Evolutionary conservation across 352 stramenopile genomes (phyloP).

Genomic region (Blastocystis sp.): DNA sequence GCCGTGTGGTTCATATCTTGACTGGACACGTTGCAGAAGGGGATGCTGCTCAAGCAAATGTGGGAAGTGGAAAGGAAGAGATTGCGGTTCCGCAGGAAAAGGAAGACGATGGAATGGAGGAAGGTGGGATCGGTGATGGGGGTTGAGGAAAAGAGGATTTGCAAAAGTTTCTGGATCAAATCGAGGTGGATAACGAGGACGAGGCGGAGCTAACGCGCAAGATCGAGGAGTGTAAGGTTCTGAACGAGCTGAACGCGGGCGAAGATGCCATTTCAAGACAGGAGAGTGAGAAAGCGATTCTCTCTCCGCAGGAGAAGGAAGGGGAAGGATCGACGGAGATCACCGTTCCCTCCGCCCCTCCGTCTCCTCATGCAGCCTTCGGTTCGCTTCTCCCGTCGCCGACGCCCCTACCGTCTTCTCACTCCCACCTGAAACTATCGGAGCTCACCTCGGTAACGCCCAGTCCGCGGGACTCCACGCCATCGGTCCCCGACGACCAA

Average conservation of each 20-base stretch:
- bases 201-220: neutral
- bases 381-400: too few relatives aligned
- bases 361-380: too few relatives aligned
- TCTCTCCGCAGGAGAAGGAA: neutral
- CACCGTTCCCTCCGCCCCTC: too few relatives aligned
- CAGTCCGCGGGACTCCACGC: neutral
- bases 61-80: neutral
- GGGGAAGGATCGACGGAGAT: neutral
- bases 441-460: neutral
- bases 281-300: neutral
- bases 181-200: neutral
- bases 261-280: too few relatives aligned
- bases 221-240: neutral
- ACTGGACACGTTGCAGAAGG: neutral
- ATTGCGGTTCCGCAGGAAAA: neutral
- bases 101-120: neutral
- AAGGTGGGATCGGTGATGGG: neutral
- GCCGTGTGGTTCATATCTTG: too few relatives aligned
- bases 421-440: neutral
- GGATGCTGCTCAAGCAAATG: neutral
- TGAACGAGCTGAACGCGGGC: neutral
- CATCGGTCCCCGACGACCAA: neutral
- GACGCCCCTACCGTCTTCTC: neutral
- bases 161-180: neutral
- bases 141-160: slow-evolving; percentile 4